Evolutionary conservation across 805 yeast genomes (phyloP).

Genomic region (Debaryomyces hansenii): DNA sequence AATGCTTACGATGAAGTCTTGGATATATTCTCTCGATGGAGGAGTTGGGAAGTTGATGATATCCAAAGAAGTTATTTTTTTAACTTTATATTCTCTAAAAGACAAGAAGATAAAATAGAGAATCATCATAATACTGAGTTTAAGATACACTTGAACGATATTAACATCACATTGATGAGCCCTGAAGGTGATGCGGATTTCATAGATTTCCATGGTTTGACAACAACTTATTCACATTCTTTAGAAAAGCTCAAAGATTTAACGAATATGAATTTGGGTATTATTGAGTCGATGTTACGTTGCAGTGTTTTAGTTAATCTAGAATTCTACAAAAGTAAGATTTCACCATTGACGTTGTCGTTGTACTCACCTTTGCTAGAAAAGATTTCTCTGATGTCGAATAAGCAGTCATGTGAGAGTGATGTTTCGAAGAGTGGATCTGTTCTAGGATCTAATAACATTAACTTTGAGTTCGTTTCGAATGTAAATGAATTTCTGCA

Average conservation of each 20-base stretch:
- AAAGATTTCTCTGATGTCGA: background rate
- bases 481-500: constrained; percentile 1
- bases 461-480: background rate
- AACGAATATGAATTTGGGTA: constrained; percentile 7
- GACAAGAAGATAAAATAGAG: background rate
- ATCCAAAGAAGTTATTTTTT: constrained; percentile 19
- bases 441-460: constrained; percentile 2
- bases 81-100: constrained; percentile 11
- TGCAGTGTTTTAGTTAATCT: constrained; percentile 12
- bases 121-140: background rate
- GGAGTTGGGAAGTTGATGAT: constrained; percentile 81
- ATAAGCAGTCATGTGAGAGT: background rate
- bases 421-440: background rate
- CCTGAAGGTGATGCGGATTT: constrained; percentile 11
- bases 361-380: background rate
- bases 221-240: background rate
- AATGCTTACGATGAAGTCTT: constrained; percentile 57
- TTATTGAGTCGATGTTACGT: constrained; percentile 5
- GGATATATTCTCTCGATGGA: constrained; percentile 70
- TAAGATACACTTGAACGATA: background rate
- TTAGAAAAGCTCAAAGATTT: constrained; percentile 5
- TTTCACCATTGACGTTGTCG: constrained; percentile 14
- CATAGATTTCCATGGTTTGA: constrained; percentile 12
- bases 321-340: constrained; percentile 17
- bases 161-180: background rate